Evolutionary conservation across 2,329 filamentous ascomycete genomes (phyloP).

Genomic region (Magnaporthales sp.): DNA sequence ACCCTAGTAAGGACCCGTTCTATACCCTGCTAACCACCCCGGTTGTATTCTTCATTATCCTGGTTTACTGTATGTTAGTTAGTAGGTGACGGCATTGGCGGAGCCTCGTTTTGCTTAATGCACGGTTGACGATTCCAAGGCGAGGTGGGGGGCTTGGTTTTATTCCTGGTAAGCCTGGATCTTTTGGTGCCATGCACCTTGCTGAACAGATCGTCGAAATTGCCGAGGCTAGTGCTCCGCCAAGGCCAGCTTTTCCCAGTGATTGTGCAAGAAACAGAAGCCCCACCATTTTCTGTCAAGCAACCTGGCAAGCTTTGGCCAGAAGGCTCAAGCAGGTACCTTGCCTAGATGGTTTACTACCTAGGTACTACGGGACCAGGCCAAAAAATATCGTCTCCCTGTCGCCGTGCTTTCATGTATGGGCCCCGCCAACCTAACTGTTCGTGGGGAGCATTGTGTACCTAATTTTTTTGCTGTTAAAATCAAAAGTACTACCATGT

Average conservation of each 20-base stretch:
- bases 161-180: not conserved
- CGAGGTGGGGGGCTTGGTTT: not conserved
- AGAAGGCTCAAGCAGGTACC: not conserved
- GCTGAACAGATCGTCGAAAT: not conserved
- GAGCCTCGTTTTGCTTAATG: not conserved
- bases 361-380: no score
- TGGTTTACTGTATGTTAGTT: no score
- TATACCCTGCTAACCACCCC: no score
- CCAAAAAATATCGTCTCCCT: no score
- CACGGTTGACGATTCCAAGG: not conserved
- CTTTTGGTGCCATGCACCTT: not conserved
- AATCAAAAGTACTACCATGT: no score
- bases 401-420: no score
- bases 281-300: not conserved
- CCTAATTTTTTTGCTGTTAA: no score
- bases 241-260: not conserved
- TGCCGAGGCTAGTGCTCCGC: not conserved
- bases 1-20: no score
- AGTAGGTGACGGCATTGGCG: not conserved
- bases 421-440: no score
- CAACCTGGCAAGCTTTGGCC: not conserved
- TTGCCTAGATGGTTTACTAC: no score
- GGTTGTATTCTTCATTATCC: no score
- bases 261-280: not conserved
- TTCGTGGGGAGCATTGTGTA: no score